Evolutionary conservation across 2,329 filamentous ascomycete genomes (phyloP).

Genomic region (Emericellopsis cladophorae): DNA sequence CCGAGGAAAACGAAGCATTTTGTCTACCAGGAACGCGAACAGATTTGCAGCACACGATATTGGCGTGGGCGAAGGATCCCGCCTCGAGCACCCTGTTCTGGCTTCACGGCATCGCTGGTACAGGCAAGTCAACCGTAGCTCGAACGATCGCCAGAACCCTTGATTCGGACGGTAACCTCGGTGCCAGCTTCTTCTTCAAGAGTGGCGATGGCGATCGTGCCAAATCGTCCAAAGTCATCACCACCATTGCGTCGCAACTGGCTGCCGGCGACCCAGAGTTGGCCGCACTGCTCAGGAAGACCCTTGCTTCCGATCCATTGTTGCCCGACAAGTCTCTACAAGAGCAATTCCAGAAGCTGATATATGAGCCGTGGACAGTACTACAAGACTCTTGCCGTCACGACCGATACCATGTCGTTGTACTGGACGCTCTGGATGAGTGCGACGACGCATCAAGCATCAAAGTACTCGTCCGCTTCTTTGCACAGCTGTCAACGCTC

Average conservation of each 20-base stretch:
- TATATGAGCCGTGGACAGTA: background rate
- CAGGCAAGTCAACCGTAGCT: constrained; percentile 1
- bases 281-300: background rate
- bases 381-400: background rate
- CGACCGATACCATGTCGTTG: background rate
- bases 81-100: background rate
- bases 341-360: background rate
- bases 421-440: constrained; percentile 1
- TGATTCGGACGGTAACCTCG: background rate
- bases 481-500: background rate
- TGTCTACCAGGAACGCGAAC: background rate
- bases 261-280: background rate
- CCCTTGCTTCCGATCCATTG: background rate
- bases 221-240: background rate
- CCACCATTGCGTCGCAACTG: background rate
- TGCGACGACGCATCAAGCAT: background rate
- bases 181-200: constrained; percentile 2
- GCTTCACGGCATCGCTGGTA: constrained; percentile 1
- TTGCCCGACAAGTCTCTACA: background rate
- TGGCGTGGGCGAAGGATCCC: background rate
- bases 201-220: background rate
- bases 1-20: background rate
- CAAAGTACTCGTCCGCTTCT: background rate
- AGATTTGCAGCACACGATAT: background rate
- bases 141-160: background rate